Conservation (phyloP, 257 asterid species). For the Solanum sparsipilum region DNA sequence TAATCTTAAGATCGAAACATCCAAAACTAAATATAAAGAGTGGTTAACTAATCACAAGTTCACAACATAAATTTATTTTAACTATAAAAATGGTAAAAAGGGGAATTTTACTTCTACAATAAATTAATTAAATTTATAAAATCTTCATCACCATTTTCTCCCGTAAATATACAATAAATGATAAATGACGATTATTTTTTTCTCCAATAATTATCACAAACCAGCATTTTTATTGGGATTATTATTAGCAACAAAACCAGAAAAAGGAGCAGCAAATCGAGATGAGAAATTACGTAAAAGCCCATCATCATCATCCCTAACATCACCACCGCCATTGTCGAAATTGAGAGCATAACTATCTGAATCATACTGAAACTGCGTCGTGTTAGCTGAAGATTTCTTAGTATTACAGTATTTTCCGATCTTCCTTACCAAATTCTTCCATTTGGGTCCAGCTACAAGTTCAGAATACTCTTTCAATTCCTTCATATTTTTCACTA, state of each 20-base stretch:
- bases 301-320: constrained; percentile 12
- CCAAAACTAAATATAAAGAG: not conserved
- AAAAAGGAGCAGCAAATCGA: constrained; percentile 25
- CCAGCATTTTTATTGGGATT: constrained; percentile 16
- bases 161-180: not conserved
- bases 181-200: not conserved
- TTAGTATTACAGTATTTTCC: constrained; percentile 19
- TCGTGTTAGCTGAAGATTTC: constrained; percentile 2
- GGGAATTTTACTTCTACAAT: not conserved
- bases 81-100: not conserved
- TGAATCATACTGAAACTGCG: constrained; percentile 42
- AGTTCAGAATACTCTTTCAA: constrained; percentile 35
- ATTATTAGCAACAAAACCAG: not conserved
- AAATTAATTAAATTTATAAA: not conserved
- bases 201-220: constrained; percentile 8
- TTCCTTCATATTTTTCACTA: constrained; percentile 13
- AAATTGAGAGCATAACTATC: constrained; percentile 49
- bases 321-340: constrained; percentile 16
- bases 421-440: constrained; percentile 28
- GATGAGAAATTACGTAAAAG: constrained; percentile 36
- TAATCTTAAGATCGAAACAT: not conserved
- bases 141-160: not conserved
- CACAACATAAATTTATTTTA: not conserved
- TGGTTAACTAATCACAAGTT: not conserved
- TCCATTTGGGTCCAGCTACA: constrained; percentile 48